phyloP scores from a whole-genome alignment of 371 early-diverging fungal species.

The Apophysomyces ossiformis region DNA sequence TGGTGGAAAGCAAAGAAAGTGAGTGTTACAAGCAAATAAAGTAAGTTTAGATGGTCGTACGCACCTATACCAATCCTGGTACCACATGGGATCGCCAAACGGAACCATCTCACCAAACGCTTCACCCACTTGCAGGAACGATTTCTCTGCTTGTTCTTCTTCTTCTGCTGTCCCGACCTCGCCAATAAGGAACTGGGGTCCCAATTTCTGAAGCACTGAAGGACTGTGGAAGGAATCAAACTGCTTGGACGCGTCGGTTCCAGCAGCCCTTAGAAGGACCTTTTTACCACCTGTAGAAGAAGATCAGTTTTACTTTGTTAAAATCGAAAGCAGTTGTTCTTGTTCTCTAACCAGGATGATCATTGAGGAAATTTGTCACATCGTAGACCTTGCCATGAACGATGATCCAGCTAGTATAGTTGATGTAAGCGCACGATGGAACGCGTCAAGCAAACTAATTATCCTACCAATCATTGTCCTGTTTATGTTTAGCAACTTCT shows the following conservation, averaged over 20 bases:
- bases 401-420: constrained; percentile 75
- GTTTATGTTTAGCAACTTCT: constrained; percentile 75
- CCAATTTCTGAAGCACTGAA: constrained; percentile 52
- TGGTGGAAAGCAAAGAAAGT: not conserved
- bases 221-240: constrained; percentile 79
- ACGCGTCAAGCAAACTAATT: not conserved
- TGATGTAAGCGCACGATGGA: not conserved
- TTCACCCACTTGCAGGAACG: constrained; percentile 25
- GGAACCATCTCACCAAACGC: constrained; percentile 51
- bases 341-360: constrained; percentile 57
- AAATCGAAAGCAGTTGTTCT: not conserved
- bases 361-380: constrained; percentile 72
- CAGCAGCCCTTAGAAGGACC: constrained; percentile 73
- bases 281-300: constrained; percentile 32
- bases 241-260: constrained; percentile 81
- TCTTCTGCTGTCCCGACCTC: constrained; percentile 35
- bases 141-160: constrained; percentile 13
- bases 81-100: constrained; percentile 75
- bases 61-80: constrained; percentile 47
- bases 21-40: not conserved
- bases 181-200: constrained; percentile 49
- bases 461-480: constrained; percentile 63
- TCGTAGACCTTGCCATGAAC: constrained; percentile 78
- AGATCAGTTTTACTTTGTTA: not conserved
- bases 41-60: not conserved